Percentiles rank a stretch among this genome's conserved stretches.
These are phyloP conservation scores for Saxophila tyrrhenica DNA, from an alignment of 495 filamentous ascomycete species.

Conservation along the genomic window DNA sequence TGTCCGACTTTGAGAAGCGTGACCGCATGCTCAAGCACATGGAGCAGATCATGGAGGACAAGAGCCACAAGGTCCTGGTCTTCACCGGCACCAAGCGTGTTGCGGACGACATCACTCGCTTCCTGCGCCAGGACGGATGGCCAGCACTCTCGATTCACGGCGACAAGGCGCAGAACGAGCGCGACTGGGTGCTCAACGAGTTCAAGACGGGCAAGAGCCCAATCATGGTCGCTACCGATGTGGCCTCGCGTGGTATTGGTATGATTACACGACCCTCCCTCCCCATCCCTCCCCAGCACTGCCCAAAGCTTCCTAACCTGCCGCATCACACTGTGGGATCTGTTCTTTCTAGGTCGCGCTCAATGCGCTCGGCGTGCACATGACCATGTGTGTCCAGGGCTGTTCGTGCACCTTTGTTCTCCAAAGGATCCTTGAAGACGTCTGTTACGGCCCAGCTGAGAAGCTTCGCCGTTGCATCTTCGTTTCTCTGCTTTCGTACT, in stretches of 20 bases:
- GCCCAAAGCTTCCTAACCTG: conserved; percentile 26
- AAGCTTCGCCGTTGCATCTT: conserved; percentile 54
- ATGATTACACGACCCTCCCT: conserved; percentile 61
- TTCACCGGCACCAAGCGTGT: conserved; percentile 98
- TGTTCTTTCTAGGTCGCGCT: conserved; percentile 26
- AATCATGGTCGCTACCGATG: conserved; percentile 97
- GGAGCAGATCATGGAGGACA: conserved; percentile 95
- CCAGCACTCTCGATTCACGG: conserved; percentile 97
- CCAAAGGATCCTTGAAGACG: conserved; percentile 75
- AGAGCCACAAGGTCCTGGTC: conserved; percentile 82
- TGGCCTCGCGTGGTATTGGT: conserved; percentile 99
- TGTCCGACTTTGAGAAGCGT: conserved; percentile 93
- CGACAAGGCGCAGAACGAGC: conserved; percentile 98
- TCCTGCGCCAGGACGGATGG: conserved; percentile 98
- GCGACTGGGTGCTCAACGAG: conserved; percentile 98
- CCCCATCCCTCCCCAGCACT: conserved; percentile 31
- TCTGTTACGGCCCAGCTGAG: conserved; percentile 63
- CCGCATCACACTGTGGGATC: conserved; percentile 32
- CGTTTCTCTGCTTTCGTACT: conserved; percentile 49
- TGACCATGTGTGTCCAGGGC: conserved; percentile 66
- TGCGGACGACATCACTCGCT: conserved; percentile 95
- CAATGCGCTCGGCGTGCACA: conserved; percentile 60
- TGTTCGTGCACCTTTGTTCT: conserved; percentile 69
- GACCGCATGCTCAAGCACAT: conserved; percentile 95
- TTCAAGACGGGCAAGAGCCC: conserved; percentile 96